Conservation (phyloP, 805 yeast species). For the Hanseniaspora occidentalis region DNA sequence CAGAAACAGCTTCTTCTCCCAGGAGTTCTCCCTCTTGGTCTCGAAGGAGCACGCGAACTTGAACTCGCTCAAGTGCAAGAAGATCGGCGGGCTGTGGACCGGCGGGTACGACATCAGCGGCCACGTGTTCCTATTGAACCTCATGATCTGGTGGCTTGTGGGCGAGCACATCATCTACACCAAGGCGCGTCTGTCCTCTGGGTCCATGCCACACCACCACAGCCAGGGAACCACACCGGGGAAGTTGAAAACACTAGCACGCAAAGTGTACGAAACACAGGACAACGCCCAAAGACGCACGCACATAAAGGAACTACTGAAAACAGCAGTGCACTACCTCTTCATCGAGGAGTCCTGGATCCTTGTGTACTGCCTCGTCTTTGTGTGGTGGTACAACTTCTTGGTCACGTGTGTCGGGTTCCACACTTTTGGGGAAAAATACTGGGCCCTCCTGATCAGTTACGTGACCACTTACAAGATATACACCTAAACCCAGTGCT, state of each 20-base stretch:
- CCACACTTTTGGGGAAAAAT: constrained; percentile 68
- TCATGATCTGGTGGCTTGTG: constrained; percentile 37
- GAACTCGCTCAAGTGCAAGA: constrained; percentile 30
- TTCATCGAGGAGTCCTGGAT: neutral
- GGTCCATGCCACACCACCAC: no score
- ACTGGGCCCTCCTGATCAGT: constrained; percentile 58
- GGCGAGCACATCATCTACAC: constrained; percentile 33
- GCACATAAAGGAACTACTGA: neutral
- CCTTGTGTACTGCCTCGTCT: constrained; percentile 19
- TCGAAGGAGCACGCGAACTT: neutral
- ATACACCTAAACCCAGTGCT: neutral
- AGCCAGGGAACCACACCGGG: no score
- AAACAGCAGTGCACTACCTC: neutral
- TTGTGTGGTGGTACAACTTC: constrained; percentile 76
- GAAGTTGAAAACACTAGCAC: neutral
- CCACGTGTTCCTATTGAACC: constrained; percentile 61
- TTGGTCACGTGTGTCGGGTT: constrained; percentile 73
- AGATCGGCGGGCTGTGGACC: constrained; percentile 51
- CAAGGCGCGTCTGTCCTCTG: no score
- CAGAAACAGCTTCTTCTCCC: neutral
- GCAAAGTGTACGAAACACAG: neutral
- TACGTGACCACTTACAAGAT: constrained; percentile 24
- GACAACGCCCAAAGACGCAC: neutral
- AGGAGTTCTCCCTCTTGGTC: neutral
- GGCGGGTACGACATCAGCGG: constrained; percentile 98